Evolutionary conservation across 1,284 basidiomycete species (phyloP), one percentile per base, ranked within the genome.

Genomic region (Farysia itapuensis): DNA sequence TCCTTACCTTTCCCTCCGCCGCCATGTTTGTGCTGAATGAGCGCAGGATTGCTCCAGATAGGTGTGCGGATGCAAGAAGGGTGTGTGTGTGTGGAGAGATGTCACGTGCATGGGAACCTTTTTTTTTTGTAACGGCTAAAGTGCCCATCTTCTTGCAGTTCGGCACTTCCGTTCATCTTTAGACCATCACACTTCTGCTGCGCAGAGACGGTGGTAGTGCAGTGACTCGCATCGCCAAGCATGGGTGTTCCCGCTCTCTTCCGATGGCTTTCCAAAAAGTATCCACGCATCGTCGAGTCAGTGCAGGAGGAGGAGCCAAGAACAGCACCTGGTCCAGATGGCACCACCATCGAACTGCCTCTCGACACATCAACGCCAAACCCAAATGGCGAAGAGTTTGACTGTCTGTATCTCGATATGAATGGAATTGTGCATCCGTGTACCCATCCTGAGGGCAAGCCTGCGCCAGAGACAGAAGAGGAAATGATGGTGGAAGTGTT

Each of bases 401-500:
- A 98, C 80, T 92, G 90, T 75, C 80, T 99, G 38, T 99, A 99
- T 77, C 81, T 97, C 61, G 67, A 78, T 49, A 77, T 77, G 75
- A 77, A 77, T 30, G 75, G 75, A 35, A 77, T 81, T 54, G 93
- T 97, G 19, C 94, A 98, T 79, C 94, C 94, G 5, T 97, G 94
- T 84, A 97, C 94, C 0, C 94, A 97, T 77, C 94, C 94, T 0
- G 94, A 97, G 78, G 93, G 92, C 69, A 91, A 89, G 52, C 71
- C 72, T 2, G 86, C 95, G 1, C 95, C 95, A 0, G 89, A 95
- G 77, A 96, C 92, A 2, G 95, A 99, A 77, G 90, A 92, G 75
- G 93, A 97, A 48, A 99, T 99, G 95, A 98, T 99, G 95, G 75
- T 90, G 18, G 95, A 97, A 77, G 84, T 99, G 32, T 97, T 99